phyloP scores from a whole-genome alignment of 352 stramenopile genomes.

The Phytophthora sansomeana region DNA sequence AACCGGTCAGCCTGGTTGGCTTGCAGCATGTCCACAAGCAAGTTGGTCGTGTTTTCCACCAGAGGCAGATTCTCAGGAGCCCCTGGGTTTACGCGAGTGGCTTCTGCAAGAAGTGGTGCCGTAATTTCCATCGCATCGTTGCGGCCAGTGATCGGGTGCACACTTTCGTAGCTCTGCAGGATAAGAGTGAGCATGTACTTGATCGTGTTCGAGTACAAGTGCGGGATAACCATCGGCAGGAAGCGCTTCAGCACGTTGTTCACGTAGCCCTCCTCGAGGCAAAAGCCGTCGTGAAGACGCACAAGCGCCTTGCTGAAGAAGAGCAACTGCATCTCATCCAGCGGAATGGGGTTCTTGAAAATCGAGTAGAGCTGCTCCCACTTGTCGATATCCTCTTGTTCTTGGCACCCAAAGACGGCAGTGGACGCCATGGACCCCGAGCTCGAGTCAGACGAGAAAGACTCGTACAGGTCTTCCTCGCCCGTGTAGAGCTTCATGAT shows the following conservation, averaged over 20 bases:
- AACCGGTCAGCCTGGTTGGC: constrained; percentile 88
- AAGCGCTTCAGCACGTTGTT: constrained; percentile 83
- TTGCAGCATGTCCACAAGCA: constrained; percentile 89
- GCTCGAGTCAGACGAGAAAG: constrained; percentile 86
- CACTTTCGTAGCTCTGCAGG: constrained; percentile 89
- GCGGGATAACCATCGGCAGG: constrained; percentile 76
- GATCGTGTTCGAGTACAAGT: constrained; percentile 90
- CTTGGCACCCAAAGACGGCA: constrained; percentile 84
- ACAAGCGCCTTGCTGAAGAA: constrained; percentile 91
- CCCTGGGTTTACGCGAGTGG: constrained; percentile 51
- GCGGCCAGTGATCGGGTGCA: constrained; percentile 86
- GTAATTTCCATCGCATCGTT: constrained; percentile 91
- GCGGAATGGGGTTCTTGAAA: constrained; percentile 75
- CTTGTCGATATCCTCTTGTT: constrained; percentile 73
- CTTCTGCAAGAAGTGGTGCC: constrained; percentile 62
- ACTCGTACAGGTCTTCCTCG: constrained; percentile 90
- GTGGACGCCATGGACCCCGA: constrained; percentile 69
- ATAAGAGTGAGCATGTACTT: constrained; percentile 92
- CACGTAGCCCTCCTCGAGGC: constrained; percentile 88
- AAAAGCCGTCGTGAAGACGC: constrained; percentile 87
- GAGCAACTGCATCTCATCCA: constrained; percentile 89
- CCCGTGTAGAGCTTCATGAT: constrained; percentile 92
- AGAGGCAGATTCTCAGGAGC: constrained; percentile 54
- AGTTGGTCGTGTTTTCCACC: constrained; percentile 80
- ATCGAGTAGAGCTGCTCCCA: constrained; percentile 88